Evolutionary conservation across 129 eudicot species (phyloP).

Genomic region (Mikania micrantha): DNA sequence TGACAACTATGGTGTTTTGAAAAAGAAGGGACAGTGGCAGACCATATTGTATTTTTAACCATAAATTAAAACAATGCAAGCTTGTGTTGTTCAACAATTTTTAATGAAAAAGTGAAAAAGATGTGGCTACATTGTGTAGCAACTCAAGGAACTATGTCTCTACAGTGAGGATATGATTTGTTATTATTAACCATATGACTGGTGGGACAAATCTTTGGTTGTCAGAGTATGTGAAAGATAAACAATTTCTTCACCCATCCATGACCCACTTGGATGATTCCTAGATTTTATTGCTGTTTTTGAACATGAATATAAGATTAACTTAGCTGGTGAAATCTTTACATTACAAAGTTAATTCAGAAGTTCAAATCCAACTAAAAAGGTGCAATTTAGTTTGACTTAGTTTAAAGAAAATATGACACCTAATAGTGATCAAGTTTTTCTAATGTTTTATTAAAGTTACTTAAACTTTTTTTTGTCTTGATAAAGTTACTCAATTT

Average conservation of each 20-base stretch:
- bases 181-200: constrained; percentile 3
- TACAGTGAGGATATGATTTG: constrained; percentile 31
- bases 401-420: no score
- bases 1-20: constrained; percentile 63
- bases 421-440: no score
- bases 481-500: no score
- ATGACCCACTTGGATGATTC: constrained; percentile 25
- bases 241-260: constrained; percentile 32
- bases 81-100: constrained; percentile 21
- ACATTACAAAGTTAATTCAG: no score
- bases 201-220: constrained; percentile 45
- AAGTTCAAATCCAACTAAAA: no score
- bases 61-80: constrained; percentile 19
- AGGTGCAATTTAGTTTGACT: no score
- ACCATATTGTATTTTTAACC: constrained; percentile 40
- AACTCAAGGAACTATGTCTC: constrained; percentile 40
- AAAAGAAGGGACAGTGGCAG: constrained; percentile 75
- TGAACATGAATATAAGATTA: no score
- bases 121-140: constrained; percentile 19
- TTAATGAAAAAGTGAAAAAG: constrained; percentile 18
- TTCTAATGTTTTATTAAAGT: no score
- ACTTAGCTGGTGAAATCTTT: no score
- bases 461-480: no score
- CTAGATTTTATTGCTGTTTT: constrained; percentile 25
- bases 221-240: constrained; percentile 39